Conservation (phyloP, 768 basidiomycete species). For the Phaeotremella skinneri region DNA sequence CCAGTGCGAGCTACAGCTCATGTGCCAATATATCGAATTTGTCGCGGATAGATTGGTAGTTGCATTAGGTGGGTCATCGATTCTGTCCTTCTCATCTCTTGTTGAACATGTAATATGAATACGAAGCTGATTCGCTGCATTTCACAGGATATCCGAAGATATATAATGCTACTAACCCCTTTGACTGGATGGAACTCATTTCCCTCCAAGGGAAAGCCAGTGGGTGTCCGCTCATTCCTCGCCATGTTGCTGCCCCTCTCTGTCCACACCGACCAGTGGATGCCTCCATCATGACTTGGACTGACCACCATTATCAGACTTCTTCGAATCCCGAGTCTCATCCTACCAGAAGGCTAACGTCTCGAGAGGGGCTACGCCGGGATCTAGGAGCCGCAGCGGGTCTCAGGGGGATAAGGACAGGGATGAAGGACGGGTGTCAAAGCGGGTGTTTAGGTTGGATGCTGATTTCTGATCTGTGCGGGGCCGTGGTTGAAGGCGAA, state of each 20-base stretch:
- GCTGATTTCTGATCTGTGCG: constrained; percentile 52
- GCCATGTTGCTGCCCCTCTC: no score
- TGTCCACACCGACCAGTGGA: background rate
- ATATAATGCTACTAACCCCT: constrained; percentile 50
- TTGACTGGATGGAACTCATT: constrained; percentile 78
- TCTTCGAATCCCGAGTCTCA: constrained; percentile 92
- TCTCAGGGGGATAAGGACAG: background rate
- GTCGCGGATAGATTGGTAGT: constrained; percentile 50
- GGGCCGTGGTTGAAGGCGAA: background rate
- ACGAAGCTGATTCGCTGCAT: background rate
- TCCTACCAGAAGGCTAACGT: constrained; percentile 56
- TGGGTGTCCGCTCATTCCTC: constrained; percentile 13
- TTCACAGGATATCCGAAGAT: constrained; percentile 47
- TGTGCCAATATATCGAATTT: constrained; percentile 53
- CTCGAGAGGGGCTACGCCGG: constrained; percentile 37
- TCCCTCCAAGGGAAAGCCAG: constrained; percentile 88
- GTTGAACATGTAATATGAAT: background rate
- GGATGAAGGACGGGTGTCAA: constrained; percentile 15
- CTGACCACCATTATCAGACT: constrained; percentile 57
- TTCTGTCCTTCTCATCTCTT: background rate
- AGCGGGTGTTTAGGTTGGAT: constrained; percentile 50
- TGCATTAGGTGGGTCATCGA: constrained; percentile 22
- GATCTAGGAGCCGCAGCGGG: constrained; percentile 13
- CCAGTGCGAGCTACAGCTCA: constrained; percentile 30
- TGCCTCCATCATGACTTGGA: background rate